Evolutionary conservation across 192 early-diverging fungal genomes (phyloP), one percentile per base, ranked within the genome.

Genomic region (Coemansia sp.): DNA sequence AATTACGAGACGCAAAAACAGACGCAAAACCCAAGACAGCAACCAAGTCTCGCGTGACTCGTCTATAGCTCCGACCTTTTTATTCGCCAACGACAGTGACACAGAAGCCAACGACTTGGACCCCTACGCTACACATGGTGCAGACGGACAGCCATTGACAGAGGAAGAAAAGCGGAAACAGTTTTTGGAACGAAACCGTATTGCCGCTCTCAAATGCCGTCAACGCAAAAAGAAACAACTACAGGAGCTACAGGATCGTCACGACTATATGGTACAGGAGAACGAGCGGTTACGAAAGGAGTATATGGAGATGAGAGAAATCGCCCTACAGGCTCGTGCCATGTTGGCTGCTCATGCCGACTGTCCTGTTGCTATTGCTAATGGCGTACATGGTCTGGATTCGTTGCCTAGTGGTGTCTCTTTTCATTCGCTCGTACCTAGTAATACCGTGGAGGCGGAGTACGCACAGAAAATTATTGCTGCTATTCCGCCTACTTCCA

Each of bases 201-300:
- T 82, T 86, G 95, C 95, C 22, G 95, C 95, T 1, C 81, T 96
- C 1, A 96, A 97, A 76, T 97, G 95, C 72, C 89, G 95, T 38
- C 94, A 93, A 75, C 91, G 95, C 63, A 97, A 97, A 79, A 97
- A 97, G 82, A 90, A 92, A 68, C 94, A 93, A 90, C 86, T 97
- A 16, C 84, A 88, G 51, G 89, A 91, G 57, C 87, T 97, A 70
- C 93, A 97, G 54, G 66, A 73, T 7, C 85, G 81, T 1, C 74
- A 79, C 49, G 82, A 84, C 62, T 79, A 66, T 34, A 67, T 84
- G 71, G 29, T 67, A 20, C 15, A 27, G 4, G 78, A 87, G 46
- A 85, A 87, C 73, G 77, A 85, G 54, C 60, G 71, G 5, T 29
- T 85, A 22, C 62, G 70, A 5, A 40, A 57, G 4, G 79, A 85